Conservation (phyloP, 495 filamentous ascomycete genomes). For the Friedmanniomyces simplex region DNA sequence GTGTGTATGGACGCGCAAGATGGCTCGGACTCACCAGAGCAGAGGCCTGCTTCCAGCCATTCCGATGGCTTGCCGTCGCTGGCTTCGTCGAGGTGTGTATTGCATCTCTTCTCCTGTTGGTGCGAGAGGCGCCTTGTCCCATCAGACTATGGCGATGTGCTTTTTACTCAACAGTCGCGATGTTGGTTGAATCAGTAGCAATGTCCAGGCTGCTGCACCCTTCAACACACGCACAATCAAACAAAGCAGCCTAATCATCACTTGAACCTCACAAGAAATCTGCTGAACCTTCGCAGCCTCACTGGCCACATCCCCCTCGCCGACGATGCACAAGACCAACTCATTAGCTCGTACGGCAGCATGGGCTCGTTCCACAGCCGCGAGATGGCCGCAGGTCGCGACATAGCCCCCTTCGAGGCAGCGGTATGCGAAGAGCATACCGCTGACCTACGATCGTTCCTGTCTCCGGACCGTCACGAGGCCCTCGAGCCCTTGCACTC, state of each 20-base stretch:
- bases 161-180: not conserved
- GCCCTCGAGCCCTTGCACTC: not conserved
- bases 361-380: not conserved
- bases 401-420: slow-evolving; percentile 12
- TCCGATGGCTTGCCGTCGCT: slow-evolving; percentile 5
- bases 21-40: not conserved
- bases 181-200: too few relatives aligned
- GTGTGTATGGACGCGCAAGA: slow-evolving; percentile 7
- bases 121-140: not conserved
- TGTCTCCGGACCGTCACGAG: not conserved
- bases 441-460: slow-evolving; percentile 2
- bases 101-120: not conserved
- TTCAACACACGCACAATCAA: too few relatives aligned
- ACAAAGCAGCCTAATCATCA: too few relatives aligned
- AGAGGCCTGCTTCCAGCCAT: slow-evolving; percentile 1
- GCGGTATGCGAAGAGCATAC: not conserved
- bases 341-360: slow-evolving; percentile 1
- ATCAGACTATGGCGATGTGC: not conserved
- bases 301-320: not conserved
- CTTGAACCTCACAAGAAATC: not conserved
- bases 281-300: not conserved
- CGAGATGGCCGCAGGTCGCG: not conserved
- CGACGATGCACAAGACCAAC: not conserved
- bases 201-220: too few relatives aligned
- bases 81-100: slow-evolving; percentile 7